Conservation (phyloP, 1,139 yeast species). For the Suhomyces anneliseae region DNA sequence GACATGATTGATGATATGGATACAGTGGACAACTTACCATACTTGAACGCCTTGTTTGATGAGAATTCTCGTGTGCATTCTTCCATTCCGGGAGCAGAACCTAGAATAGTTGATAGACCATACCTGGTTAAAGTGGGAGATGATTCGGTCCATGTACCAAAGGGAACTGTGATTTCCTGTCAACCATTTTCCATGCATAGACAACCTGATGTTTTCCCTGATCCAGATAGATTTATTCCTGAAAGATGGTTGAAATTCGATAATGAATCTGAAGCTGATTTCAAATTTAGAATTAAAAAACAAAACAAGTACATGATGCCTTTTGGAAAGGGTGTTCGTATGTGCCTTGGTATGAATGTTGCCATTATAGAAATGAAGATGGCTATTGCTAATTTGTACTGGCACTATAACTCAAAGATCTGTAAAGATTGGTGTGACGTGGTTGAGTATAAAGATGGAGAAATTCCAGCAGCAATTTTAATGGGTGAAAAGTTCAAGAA, state of each 20-base stretch:
- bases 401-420: conserved; percentile 41
- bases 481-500: conserved; percentile 27
- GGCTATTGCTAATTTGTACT: conserved; percentile 53
- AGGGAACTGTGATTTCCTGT: conserved; percentile 57
- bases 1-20: conserved; percentile 34
- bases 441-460: conserved; percentile 15
- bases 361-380: conserved; percentile 69
- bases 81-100: conserved; percentile 77
- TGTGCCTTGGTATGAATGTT: conserved; percentile 73
- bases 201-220: conserved; percentile 46
- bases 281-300: conserved; percentile 33
- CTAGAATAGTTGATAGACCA: conserved; percentile 46
- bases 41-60: conserved; percentile 55
- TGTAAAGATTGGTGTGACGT: conserved; percentile 47
- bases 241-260: conserved; percentile 57
- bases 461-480: conserved; percentile 18
- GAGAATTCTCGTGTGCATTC: conserved; percentile 65
- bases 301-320: conserved; percentile 63
- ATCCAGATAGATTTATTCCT: conserved; percentile 55
- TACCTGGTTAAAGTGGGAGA: conserved; percentile 20
- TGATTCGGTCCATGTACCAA: conserved; percentile 41
- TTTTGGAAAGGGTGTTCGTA: conserved; percentile 72
- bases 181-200: conserved; percentile 70
- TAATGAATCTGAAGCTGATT: conserved; percentile 35
- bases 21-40: conserved; percentile 51